These are phyloP conservation scores for Otatea glauca DNA, from an alignment of 176 grass and related monocot species.

Conservation along the genomic window DNA sequence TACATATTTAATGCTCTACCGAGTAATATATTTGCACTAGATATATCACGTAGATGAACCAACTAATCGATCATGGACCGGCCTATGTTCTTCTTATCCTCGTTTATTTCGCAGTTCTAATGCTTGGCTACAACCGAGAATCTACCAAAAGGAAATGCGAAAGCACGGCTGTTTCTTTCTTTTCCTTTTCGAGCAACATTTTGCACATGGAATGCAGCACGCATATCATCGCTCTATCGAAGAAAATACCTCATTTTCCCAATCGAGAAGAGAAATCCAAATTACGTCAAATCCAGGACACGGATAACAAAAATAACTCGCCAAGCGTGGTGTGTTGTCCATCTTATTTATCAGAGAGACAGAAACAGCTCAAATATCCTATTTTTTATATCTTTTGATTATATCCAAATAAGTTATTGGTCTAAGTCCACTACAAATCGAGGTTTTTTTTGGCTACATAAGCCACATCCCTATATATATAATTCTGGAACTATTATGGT, in stretches of 20 bases:
- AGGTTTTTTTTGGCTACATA: too few relatives aligned
- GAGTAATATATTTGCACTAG: not conserved
- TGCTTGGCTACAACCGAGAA: conserved; percentile 20
- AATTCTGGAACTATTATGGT: too few relatives aligned
- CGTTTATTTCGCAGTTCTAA: not conserved
- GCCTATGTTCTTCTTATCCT: not conserved
- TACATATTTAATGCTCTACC: too few relatives aligned
- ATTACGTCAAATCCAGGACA: conserved; percentile 10
- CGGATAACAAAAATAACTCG: conserved; percentile 20
- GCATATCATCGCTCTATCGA: not conserved
- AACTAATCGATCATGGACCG: not conserved
- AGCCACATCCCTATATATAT: too few relatives aligned
- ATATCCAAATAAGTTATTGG: too few relatives aligned
- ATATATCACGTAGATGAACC: too few relatives aligned
- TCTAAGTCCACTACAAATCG: too few relatives aligned
- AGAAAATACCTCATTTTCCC: not conserved
- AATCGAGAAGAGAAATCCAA: not conserved
- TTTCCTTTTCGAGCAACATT: conserved; percentile 35
- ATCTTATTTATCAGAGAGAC: not conserved
- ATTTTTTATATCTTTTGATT: too few relatives aligned
- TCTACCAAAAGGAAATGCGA: not conserved
- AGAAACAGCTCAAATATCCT: too few relatives aligned
- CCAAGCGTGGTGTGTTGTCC: conserved; percentile 22
- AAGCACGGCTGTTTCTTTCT: not conserved
- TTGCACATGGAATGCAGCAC: not conserved